A percentile compares a stretch with the other conserved stretches of the same genome.
These are phyloP conservation scores for Geosmithia morbida DNA, from an alignment of 2,329 filamentous ascomycete genomes.

Conservation along the genomic window DNA sequence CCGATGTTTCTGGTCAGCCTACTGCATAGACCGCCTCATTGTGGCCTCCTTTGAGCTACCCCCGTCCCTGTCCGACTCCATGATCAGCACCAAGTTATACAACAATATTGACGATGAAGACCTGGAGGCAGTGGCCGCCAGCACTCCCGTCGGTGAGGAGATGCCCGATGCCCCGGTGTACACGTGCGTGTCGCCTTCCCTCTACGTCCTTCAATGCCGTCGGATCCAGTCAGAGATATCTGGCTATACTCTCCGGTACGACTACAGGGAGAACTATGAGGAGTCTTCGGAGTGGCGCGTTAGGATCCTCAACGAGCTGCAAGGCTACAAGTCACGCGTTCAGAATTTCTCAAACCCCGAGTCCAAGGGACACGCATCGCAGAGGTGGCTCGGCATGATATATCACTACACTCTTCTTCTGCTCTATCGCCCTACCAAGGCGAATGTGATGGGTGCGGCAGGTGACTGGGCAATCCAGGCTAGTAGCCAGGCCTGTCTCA, in stretches of 20 bases:
- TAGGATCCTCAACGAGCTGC: conserved; percentile 10
- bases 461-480: conserved; percentile 13
- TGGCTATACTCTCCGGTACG: conserved; percentile 8
- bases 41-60: conserved; percentile 12
- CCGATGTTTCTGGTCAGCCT: conserved; percentile 16
- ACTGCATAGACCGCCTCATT: conserved; percentile 12
- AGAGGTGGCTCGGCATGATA: conserved; percentile 14
- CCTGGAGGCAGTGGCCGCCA: conserved; percentile 4
- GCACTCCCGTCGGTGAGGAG: conserved; percentile 4
- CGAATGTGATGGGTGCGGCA: conserved; percentile 7
- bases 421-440: conserved; percentile 12
- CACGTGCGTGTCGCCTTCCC: conserved; percentile 11
- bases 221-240: conserved; percentile 14
- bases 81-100: conserved; percentile 11
- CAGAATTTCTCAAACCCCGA: conserved; percentile 9
- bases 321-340: conserved; percentile 9
- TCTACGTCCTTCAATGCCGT: conserved; percentile 12
- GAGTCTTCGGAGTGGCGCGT: conserved; percentile 9
- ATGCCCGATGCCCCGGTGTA: conserved; percentile 3
- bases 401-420: conserved; percentile 14
- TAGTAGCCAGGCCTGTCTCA: conserved; percentile 11
- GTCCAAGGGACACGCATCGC: conserved; percentile 8
- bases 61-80: conserved; percentile 10
- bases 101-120: conserved; percentile 13
- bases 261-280: conserved; percentile 9